phyloP scores from a whole-genome alignment of 768 basidiomycete species.

The Mycena chlorophos region DNA sequence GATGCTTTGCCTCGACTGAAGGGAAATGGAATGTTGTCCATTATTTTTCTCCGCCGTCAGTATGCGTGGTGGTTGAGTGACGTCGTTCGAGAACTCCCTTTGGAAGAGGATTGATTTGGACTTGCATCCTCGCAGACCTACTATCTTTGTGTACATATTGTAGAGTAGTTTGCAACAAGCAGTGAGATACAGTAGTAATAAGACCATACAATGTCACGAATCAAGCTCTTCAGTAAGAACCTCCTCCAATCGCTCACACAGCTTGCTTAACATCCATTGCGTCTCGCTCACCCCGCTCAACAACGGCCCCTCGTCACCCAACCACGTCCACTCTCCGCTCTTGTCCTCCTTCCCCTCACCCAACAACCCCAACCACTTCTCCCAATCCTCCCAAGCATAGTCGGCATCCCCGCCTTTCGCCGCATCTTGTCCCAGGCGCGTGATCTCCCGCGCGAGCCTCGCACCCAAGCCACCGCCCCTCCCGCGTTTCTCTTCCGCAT shows the following conservation, averaged over 20 bases:
- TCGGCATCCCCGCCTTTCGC: conserved; percentile 26
- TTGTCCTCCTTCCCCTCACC: conserved; percentile 22
- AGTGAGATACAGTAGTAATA: no score
- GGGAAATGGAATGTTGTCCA: no score
- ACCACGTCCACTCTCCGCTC: conserved; percentile 37
- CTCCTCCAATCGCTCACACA: conserved; percentile 36
- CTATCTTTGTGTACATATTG: no score
- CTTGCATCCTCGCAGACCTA: no score
- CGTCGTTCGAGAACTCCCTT: no score
- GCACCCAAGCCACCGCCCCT: conserved; percentile 29
- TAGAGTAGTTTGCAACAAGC: no score
- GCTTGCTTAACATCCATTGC: conserved; percentile 38
- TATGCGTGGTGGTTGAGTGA: no score
- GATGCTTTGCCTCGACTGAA: no score
- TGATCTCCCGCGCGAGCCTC: conserved; percentile 33
- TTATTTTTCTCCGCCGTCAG: no score
- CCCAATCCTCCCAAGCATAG: conserved; percentile 42
- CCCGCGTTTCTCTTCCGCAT: conserved; percentile 28
- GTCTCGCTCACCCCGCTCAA: conserved; percentile 37
- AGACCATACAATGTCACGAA: no score
- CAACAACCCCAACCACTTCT: conserved; percentile 33
- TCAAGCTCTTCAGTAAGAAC: conserved; percentile 29
- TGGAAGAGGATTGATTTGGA: no score
- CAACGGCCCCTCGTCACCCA: conserved; percentile 41
- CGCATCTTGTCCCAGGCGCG: conserved; percentile 32